Base-by-base conservation (phyloP, 2,329 filamentous ascomycete genomes). In the Botrytis deweyae region DNA sequence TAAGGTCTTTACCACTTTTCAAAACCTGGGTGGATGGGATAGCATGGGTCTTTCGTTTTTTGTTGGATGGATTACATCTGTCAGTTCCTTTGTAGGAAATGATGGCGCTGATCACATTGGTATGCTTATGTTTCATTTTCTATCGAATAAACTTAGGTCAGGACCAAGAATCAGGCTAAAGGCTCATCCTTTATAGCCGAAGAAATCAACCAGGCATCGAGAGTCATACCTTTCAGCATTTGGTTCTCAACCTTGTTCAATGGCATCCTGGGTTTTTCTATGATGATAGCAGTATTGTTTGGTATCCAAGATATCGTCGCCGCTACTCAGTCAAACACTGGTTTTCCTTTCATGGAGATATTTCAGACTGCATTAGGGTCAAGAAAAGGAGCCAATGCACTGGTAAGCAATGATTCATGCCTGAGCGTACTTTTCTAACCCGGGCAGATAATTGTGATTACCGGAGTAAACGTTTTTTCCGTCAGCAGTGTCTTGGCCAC, bases 261-360 rank as follows among this genome's bases (percentile, higher is more conserved):
- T 61, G 72, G 72, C n/a, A 42, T 40, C 9, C 44, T 75, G 25
- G 74, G 74, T 8, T 72, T 74, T 44, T 66, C 42, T 7, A 75
- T 75, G 58, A 40, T 75, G n/a, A 49, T 75, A 36, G 69, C 74
- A 12, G 36, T 75, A 8, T 69, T 75, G 14, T 75, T 74, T 20
- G 33, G 46, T 14, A 65, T 74, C n/a, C 46, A 42, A 18, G 46
- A 74, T n/a, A 49, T 72, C 4, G 63, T 38, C 9, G 38, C 36
- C n/a, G 65, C 52, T 10, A 44, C 40, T 22, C 29, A 38, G 22
- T 36, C 65, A 25, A 22, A 42, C 16, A 73, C 66, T 12, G 66
- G 72, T 6, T 73, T 70, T n/a, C 72, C 72, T 4, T 73, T 73
- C 59, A 73, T 73, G 20, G 44, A 70, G 18, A 55, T 73, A 9